Evolutionary conservation across 1,284 basidiomycete genomes (phyloP).

Genomic region (Microbotryum intermedium): DNA sequence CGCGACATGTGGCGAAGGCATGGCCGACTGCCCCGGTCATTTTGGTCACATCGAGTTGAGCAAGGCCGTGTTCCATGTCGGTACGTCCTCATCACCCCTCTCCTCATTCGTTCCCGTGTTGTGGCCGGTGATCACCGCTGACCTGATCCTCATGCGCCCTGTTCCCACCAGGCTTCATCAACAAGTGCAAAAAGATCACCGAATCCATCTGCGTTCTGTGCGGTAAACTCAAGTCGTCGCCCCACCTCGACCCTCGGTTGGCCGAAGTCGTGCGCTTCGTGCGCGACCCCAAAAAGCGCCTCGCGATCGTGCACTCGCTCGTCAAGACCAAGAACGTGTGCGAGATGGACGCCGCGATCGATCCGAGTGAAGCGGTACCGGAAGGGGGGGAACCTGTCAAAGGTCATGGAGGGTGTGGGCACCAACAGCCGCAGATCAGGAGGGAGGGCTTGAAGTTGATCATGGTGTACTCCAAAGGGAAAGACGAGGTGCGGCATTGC

Average conservation of each 20-base stretch:
- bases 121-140: neutral
- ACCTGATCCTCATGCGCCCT: neutral
- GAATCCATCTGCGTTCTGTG: constrained; percentile 98
- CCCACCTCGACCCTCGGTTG: constrained; percentile 40
- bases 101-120: neutral
- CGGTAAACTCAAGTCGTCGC: constrained; percentile 79
- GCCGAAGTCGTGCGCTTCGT: constrained; percentile 32
- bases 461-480: constrained; percentile 82
- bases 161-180: constrained; percentile 68
- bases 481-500: constrained; percentile 24
- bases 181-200: constrained; percentile 99
- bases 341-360: constrained; percentile 64
- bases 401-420: constrained; percentile 93
- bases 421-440: constrained; percentile 78
- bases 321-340: constrained; percentile 76
- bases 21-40: constrained; percentile 96
- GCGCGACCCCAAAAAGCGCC: constrained; percentile 34
- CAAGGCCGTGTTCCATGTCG: constrained; percentile 91
- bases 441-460: constrained; percentile 95
- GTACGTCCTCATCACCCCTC: constrained; percentile 42
- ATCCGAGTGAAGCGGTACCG: constrained; percentile 62
- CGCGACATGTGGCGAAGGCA: constrained; percentile 97
- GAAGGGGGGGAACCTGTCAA: constrained; percentile 51
- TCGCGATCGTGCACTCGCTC: constrained; percentile 83
- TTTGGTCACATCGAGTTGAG: constrained; percentile 98